Evolutionary conservation across 768 basidiomycete species (phyloP).

Genomic region (Hydnum rufescens): DNA sequence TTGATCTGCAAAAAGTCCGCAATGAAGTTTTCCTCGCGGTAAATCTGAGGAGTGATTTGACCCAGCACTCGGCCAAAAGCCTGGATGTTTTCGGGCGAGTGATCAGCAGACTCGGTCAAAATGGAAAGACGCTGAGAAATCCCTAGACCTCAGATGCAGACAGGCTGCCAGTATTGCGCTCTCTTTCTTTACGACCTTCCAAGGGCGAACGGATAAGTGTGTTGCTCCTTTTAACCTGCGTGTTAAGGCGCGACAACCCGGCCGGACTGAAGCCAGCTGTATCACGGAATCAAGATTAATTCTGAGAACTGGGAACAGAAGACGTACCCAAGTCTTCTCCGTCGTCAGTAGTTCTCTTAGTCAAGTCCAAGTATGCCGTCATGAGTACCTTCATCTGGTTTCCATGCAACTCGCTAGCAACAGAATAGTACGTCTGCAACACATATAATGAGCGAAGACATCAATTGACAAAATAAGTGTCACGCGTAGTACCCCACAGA

Average conservation of each 20-base stretch:
- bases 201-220: slow-evolving; percentile 67
- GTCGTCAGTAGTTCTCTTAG: slow-evolving; percentile 55
- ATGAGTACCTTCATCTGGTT: slow-evolving; percentile 63
- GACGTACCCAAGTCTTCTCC: slow-evolving; percentile 47
- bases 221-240: slow-evolving; percentile 32
- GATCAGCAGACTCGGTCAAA: background rate
- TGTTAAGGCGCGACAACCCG: slow-evolving; percentile 11
- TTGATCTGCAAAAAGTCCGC: slow-evolving; percentile 85
- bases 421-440: slow-evolving; percentile 66
- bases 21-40: slow-evolving; percentile 73
- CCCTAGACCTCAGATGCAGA: slow-evolving; percentile 47
- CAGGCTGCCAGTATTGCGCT: slow-evolving; percentile 38
- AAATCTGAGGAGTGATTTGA: slow-evolving; percentile 55
- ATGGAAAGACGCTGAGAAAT: too few species aligned
- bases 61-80: slow-evolving; percentile 56
- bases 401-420: slow-evolving; percentile 61
- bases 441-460: background rate
- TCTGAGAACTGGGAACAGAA: background rate
- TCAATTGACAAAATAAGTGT: background rate
- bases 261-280: slow-evolving; percentile 13
- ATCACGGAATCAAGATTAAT: background rate
- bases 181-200: slow-evolving; percentile 34
- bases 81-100: slow-evolving; percentile 22
- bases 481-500: slow-evolving; percentile 55
- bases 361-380: slow-evolving; percentile 30